Percentiles rank a stretch among this genome's conserved stretches.
Conservation (phyloP, 352 stramenopile genomes). For the Pythium biforme region DNA sequence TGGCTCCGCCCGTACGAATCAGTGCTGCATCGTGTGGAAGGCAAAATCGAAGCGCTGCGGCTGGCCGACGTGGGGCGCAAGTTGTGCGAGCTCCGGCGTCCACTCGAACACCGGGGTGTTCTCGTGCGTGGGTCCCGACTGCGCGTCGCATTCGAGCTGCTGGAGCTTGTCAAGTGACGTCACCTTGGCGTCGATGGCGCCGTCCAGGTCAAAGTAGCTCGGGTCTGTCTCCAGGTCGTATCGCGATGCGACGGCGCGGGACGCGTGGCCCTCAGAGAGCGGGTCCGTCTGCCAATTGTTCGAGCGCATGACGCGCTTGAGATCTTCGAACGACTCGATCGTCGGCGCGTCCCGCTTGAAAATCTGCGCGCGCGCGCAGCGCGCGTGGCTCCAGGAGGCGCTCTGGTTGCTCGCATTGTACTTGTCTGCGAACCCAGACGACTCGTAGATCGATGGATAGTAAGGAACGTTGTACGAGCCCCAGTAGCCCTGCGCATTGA, state of each 20-base stretch:
- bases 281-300: conserved; percentile 65
- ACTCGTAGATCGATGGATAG: conserved; percentile 56
- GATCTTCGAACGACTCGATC: conserved; percentile 41
- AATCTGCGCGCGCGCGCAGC: conserved; percentile 52
- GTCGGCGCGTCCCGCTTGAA: conserved; percentile 49
- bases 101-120: conserved; percentile 65
- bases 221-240: conserved; percentile 59
- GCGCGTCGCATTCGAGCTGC: conserved; percentile 47
- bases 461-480: conserved; percentile 84
- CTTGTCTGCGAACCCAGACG: conserved; percentile 47
- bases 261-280: conserved; percentile 43
- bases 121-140: conserved; percentile 57
- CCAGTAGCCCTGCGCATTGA: conserved; percentile 71
- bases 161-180: conserved; percentile 37
- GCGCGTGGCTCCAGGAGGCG: conserved; percentile 40
- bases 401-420: conserved; percentile 37
- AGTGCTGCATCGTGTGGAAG: conserved; percentile 42
- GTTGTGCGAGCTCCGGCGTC: conserved; percentile 30
- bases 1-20: background rate
- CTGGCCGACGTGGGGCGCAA: conserved; percentile 35
- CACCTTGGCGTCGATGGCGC: conserved; percentile 79
- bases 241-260: conserved; percentile 53
- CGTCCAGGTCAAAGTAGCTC: conserved; percentile 38
- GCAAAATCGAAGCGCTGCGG: conserved; percentile 41
- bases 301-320: conserved; percentile 67